Conservation (phyloP, 345 rosid genomes). For the Isatis tinctoria region DNA sequence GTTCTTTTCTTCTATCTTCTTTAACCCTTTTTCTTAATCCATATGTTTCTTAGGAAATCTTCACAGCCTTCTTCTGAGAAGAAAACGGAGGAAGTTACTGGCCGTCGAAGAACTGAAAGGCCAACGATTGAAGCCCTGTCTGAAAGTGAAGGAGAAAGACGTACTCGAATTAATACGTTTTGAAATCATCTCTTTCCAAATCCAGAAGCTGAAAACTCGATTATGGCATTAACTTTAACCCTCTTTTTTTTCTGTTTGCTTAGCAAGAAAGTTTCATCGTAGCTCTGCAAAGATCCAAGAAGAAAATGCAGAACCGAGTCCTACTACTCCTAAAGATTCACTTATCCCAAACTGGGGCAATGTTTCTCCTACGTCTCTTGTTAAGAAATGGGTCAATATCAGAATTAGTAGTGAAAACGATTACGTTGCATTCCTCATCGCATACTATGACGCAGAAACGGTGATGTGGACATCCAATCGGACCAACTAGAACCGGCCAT, state of each 20-base stretch:
- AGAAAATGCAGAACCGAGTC: not conserved
- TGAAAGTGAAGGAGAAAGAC: not conserved
- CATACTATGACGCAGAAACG: constrained; percentile 1
- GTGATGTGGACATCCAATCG: too few relatives aligned
- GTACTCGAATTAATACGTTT: not conserved
- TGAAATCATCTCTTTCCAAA: not conserved
- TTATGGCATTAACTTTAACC: not conserved
- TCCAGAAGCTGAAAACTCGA: not conserved
- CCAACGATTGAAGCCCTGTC: not conserved
- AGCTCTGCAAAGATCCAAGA: not conserved
- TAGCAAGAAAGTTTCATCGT: constrained; percentile 1
- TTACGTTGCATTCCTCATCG: not conserved
- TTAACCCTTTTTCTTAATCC: not conserved
- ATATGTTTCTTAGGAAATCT: constrained; percentile 4
- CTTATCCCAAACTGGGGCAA: constrained; percentile 15
- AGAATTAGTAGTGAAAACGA: not conserved
- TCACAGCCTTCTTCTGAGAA: not conserved
- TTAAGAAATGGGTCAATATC: not conserved
- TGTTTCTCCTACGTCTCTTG: constrained; percentile 23
- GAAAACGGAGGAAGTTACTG: not conserved
- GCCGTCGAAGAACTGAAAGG: not conserved
- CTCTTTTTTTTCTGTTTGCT: constrained; percentile 1
- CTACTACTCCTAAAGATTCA: constrained; percentile 4
- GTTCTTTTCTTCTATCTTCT: not conserved
- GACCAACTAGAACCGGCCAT: too few relatives aligned